These are phyloP conservation scores for Lactifluus subvellereus DNA, from an alignment of 768 basidiomycete species.

Conservation along the genomic window DNA sequence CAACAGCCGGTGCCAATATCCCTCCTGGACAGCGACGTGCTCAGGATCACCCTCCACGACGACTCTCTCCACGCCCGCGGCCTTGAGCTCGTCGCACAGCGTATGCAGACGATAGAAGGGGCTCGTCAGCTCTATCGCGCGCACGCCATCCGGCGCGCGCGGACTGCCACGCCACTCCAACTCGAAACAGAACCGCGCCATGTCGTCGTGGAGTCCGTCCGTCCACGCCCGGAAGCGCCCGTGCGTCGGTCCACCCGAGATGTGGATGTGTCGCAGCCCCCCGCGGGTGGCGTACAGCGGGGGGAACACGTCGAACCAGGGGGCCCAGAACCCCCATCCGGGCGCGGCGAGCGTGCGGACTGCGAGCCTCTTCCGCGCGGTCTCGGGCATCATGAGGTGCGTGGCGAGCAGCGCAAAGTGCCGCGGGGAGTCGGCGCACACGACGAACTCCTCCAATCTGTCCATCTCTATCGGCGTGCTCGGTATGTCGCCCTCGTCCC, in stretches of 20 bases:
- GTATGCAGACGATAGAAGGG: constrained; percentile 8
- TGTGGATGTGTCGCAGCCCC: constrained; percentile 8
- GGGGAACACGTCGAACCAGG: constrained; percentile 4
- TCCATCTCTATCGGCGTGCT: neutral
- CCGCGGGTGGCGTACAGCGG: neutral
- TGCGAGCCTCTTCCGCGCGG: neutral
- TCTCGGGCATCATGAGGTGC: constrained; percentile 2
- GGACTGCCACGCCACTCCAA: constrained; percentile 7
- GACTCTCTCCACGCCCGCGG: neutral
- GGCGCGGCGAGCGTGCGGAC: constrained; percentile 2
- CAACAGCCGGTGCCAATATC: constrained; percentile 12
- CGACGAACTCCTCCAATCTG: constrained; percentile 2
- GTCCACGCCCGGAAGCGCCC: constrained; percentile 17
- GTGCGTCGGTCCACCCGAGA: constrained; percentile 10
- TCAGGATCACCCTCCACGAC: neutral
- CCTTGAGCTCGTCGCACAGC: constrained; percentile 7
- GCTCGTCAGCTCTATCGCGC: constrained; percentile 4
- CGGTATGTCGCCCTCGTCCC: neutral
- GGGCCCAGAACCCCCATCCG: neutral
- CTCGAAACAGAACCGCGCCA: constrained; percentile 19
- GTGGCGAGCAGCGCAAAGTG: constrained; percentile 9
- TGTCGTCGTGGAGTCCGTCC: neutral
- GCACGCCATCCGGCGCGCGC: neutral
- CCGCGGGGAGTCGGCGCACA: constrained; percentile 11
- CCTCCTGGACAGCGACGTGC: neutral